phyloP scores from a whole-genome alignment of 2,329 filamentous ascomycete genomes.

The Calonectria hawksworthii region DNA sequence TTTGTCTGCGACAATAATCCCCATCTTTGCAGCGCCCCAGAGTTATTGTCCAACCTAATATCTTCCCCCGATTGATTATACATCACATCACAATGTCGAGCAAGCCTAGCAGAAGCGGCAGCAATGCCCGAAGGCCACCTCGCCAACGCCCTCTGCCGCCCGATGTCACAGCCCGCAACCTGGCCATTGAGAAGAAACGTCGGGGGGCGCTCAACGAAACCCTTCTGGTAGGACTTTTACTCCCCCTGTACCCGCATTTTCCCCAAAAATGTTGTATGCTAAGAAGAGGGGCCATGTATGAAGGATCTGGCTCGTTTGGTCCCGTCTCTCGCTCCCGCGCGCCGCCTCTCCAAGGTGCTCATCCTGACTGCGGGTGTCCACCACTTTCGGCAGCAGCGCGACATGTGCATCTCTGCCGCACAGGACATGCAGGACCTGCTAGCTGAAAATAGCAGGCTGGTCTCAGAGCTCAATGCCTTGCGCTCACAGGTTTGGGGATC shows the following conservation, averaged over 20 bases:
- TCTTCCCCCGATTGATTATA: too few species aligned
- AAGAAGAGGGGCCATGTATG: background rate
- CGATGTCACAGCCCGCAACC: background rate
- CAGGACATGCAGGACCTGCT: background rate
- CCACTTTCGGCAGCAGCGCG: background rate
- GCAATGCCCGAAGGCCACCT: background rate
- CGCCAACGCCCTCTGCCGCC: background rate
- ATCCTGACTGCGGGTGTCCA: background rate
- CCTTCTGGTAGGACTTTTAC: background rate
- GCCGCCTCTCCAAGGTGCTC: background rate
- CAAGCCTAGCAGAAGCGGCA: background rate
- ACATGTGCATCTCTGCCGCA: background rate
- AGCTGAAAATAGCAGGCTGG: background rate
- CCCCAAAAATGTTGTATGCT: background rate
- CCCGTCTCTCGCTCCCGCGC: background rate
- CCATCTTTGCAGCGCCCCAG: background rate
- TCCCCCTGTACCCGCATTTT: too few species aligned
- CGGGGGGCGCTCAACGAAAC: background rate
- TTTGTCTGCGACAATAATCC: background rate
- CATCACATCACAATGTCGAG: background rate
- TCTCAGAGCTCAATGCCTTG: background rate
- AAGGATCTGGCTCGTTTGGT: background rate
- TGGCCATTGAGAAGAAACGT: background rate
- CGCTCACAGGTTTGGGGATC: background rate
- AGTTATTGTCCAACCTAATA: background rate